A percentile compares a stretch with the other conserved stretches of the same genome.
These are phyloP conservation scores for Polytolypa hystricis DNA, from an alignment of 2,329 filamentous ascomycete species.

Conservation along the genomic window DNA sequence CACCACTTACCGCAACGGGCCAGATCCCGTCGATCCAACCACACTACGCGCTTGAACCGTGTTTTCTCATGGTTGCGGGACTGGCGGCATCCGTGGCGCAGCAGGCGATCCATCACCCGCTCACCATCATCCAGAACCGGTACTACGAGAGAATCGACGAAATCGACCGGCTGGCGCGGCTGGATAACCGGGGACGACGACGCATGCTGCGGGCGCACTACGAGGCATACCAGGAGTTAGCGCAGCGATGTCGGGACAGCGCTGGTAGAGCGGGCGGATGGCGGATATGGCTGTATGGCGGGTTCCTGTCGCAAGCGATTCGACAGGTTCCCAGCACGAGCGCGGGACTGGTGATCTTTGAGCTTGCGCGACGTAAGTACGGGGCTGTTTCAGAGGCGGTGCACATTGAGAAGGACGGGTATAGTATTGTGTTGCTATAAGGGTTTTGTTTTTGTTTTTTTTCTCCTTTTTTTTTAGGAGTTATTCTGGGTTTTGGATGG, in stretches of 20 bases:
- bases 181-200: constrained; percentile 28
- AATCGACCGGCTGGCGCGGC: constrained; percentile 43
- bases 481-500: background rate
- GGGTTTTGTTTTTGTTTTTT: background rate
- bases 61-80: constrained; percentile 50
- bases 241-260: constrained; percentile 41
- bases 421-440: constrained; percentile 47
- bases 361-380: constrained; percentile 51
- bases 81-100: constrained; percentile 48
- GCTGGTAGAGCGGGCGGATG: constrained; percentile 44
- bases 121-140: constrained; percentile 48
- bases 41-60: constrained; percentile 52
- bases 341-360: constrained; percentile 54
- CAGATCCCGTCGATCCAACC: constrained; percentile 43
- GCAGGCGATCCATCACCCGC: constrained; percentile 48
- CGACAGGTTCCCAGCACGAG: constrained; percentile 53
- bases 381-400: constrained; percentile 42
- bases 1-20: constrained; percentile 19
- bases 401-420: constrained; percentile 48
- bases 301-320: constrained; percentile 46
- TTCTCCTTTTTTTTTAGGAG: background rate
- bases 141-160: constrained; percentile 50
- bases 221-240: constrained; percentile 50
- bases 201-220: constrained; percentile 45
- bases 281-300: constrained; percentile 45